Conservation (phyloP, 1,139 yeast species). For the Suhomyces terraborum region DNA sequence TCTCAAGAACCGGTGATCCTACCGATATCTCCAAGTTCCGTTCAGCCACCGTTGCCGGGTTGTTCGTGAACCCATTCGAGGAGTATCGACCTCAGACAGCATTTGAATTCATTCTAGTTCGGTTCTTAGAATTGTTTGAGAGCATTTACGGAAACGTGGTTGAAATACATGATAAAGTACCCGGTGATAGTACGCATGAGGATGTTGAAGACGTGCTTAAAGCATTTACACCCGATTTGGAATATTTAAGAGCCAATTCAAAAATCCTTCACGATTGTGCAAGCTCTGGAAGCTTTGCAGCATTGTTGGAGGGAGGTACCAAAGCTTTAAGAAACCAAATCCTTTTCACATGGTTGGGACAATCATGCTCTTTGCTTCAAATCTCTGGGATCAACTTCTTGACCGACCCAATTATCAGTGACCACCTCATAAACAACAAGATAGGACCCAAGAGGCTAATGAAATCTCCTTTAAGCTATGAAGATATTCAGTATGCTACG, state of each 20-base stretch:
- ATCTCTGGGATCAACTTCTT: conserved; percentile 70
- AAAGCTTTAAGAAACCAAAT: conserved; percentile 45
- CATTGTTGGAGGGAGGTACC: conserved; percentile 20
- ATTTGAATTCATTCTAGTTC: conserved; percentile 75
- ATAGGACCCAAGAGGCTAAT: conserved; percentile 83
- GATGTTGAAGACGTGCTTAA: conserved; percentile 60
- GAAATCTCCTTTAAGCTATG: conserved; percentile 65
- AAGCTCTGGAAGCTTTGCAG: conserved; percentile 22
- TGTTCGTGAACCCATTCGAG: conserved; percentile 88
- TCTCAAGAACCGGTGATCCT: conserved; percentile 13
- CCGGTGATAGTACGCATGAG: conserved; percentile 47
- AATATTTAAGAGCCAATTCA: conserved; percentile 39
- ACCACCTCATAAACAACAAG: conserved; percentile 59
- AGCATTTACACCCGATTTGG: conserved; percentile 57
- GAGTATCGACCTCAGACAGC: conserved; percentile 90
- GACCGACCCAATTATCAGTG: conserved; percentile 83
- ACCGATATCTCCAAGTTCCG: conserved; percentile 35
- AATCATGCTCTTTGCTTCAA: conserved; percentile 78
- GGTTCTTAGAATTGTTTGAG: conserved; percentile 71
- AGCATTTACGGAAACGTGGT: conserved; percentile 64
- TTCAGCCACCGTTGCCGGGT: conserved; percentile 66
- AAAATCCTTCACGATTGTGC: conserved; percentile 33
- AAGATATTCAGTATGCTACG: conserved; percentile 58
- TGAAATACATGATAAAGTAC: conserved; percentile 42
- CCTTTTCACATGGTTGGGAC: conserved; percentile 90